Evolutionary conservation across 768 basidiomycete species (phyloP).

Genomic region (Rubroboletus pulcherrimus): DNA sequence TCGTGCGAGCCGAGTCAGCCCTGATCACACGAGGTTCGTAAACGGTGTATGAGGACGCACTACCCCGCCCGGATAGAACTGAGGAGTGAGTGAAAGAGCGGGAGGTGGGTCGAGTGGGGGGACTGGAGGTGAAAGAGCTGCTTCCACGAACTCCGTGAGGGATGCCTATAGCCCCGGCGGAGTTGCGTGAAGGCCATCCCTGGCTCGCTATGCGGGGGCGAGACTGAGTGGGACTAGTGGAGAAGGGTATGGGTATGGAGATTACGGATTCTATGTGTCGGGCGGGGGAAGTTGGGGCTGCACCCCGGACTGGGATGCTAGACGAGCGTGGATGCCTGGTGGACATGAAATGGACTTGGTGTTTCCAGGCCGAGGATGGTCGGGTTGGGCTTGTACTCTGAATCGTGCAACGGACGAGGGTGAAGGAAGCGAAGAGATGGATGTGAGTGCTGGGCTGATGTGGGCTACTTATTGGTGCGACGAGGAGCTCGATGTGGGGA

Average conservation of each 20-base stretch:
- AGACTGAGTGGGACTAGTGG: conserved; percentile 33
- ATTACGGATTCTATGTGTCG: conserved; percentile 65
- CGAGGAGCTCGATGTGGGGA: conserved; percentile 13
- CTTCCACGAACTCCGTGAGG: conserved; percentile 39
- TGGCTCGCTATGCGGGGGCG: conserved; percentile 39
- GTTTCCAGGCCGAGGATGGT: not conserved
- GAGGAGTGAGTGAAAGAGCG: conserved; percentile 42
- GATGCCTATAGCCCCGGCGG: conserved; percentile 34
- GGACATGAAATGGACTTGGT: conserved; percentile 35
- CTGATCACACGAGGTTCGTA: conserved; percentile 72
- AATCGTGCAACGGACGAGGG: not conserved
- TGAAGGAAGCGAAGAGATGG: not conserved
- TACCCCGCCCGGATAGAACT: conserved; percentile 30
- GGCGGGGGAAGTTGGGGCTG: conserved; percentile 42
- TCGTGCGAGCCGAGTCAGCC: conserved; percentile 40
- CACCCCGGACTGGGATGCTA: conserved; percentile 59
- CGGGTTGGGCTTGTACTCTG: not conserved
- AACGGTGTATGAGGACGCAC: conserved; percentile 30
- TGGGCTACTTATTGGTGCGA: conserved; percentile 7
- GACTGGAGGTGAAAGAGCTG: conserved; percentile 31
- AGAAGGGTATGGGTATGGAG: conserved; percentile 62
- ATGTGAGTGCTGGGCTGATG: not conserved
- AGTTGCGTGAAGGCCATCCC: conserved; percentile 27
- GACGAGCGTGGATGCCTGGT: conserved; percentile 56
- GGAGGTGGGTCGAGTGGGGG: conserved; percentile 40